Conservation (phyloP, 306 rosid species). For the Gynostemma pentaphyllum region DNA sequence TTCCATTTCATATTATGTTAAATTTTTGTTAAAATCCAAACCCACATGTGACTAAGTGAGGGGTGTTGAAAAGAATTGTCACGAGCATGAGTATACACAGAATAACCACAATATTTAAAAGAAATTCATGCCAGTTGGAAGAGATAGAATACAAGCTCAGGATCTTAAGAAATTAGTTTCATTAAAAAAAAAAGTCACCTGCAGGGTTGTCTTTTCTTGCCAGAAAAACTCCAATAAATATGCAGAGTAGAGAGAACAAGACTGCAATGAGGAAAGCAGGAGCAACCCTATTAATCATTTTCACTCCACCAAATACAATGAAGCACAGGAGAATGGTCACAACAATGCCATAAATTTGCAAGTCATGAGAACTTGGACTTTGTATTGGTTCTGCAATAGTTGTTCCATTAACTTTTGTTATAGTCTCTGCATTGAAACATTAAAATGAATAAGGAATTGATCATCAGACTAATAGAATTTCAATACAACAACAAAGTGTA, state of each 20-base stretch:
- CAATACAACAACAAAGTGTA: background rate
- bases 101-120: background rate
- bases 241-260: slow-evolving; percentile 68
- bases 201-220: slow-evolving; percentile 63
- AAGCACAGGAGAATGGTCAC: slow-evolving; percentile 90
- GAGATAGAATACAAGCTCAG: no score
- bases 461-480: background rate
- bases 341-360: slow-evolving; percentile 92
- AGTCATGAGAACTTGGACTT: slow-evolving; percentile 73
- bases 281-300: slow-evolving; percentile 95
- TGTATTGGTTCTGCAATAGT: slow-evolving; percentile 44
- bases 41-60: no score
- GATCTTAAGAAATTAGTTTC: background rate
- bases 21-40: background rate
- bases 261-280: slow-evolving; percentile 96
- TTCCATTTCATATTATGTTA: no score
- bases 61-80: background rate
- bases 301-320: slow-evolving; percentile 97
- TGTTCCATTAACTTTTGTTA: slow-evolving; percentile 66
- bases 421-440: slow-evolving; percentile 49
- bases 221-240: slow-evolving; percentile 62
- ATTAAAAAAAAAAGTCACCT: slow-evolving; percentile 26
- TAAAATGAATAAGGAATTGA: slow-evolving; percentile 10
- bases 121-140: background rate
- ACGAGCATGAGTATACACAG: background rate